Conservation (phyloP, 2,329 filamentous ascomycete species). For the Orbilia quercus region DNA sequence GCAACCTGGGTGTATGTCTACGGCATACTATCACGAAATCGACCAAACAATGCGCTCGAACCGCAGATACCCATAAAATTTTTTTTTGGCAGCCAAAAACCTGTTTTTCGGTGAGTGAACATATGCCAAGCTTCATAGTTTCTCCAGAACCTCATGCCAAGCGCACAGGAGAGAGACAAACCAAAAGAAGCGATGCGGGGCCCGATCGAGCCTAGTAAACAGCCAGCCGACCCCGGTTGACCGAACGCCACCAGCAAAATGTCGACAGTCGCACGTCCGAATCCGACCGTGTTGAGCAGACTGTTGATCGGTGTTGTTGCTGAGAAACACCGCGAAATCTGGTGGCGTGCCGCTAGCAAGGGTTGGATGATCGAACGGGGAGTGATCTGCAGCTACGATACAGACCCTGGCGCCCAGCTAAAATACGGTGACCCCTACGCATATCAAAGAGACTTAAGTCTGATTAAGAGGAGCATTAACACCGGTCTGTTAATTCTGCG, state of each 20-base stretch:
- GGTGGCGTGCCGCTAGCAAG: conserved; percentile 55
- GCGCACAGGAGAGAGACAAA: conserved; percentile 1
- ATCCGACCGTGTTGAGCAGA: too few relatives aligned
- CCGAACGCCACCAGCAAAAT: conserved; percentile 44
- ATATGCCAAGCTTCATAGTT: too few relatives aligned
- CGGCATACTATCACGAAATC: conserved; percentile 19
- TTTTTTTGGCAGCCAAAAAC: conserved; percentile 21
- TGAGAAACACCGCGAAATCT: conserved; percentile 40
- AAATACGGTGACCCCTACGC: conserved; percentile 26
- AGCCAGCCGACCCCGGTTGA: conserved; percentile 33
- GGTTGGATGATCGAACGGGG: conserved; percentile 38
- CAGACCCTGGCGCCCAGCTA: conserved; percentile 29
- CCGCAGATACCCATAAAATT: background rate
- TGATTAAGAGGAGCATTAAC: conserved; percentile 49
- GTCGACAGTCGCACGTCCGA: conserved; percentile 29
- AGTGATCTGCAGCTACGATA: conserved; percentile 56
- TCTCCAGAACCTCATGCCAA: too few relatives aligned
- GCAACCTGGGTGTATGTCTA: too few relatives aligned
- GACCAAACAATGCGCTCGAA: conserved; percentile 15
- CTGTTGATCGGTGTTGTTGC: too few relatives aligned
- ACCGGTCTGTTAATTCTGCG: conserved; percentile 50
- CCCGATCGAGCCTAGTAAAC: conserved; percentile 27
- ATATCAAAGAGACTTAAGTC: conserved; percentile 39
- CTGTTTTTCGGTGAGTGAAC: conserved; percentile 33
- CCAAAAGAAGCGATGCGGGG: conserved; percentile 28